A percentile compares a stretch with the other conserved stretches of the same genome.
These are phyloP conservation scores for Ceratocystis smalleyi DNA, from an alignment of 2,329 filamentous ascomycete genomes.

Conservation along the genomic window DNA sequence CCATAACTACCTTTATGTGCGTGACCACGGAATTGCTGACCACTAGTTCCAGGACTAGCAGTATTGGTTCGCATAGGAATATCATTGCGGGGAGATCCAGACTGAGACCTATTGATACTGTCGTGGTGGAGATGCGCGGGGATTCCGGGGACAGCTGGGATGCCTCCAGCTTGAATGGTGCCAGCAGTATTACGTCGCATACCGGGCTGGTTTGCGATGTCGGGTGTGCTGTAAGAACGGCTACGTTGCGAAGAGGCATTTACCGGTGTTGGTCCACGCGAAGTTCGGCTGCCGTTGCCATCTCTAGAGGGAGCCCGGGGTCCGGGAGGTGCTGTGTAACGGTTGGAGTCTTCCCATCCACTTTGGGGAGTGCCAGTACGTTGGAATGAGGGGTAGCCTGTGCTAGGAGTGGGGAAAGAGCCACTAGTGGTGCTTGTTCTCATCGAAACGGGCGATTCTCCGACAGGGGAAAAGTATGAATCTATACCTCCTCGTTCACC, in stretches of 20 bases:
- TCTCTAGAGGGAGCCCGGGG: conserved; percentile 68
- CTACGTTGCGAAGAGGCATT: conserved; percentile 60
- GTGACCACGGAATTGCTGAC: conserved; percentile 36
- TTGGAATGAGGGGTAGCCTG: conserved; percentile 47
- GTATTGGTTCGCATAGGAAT: conserved; percentile 53
- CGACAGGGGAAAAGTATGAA: conserved; percentile 84
- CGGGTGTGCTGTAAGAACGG: conserved; percentile 86
- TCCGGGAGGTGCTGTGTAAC: conserved; percentile 80
- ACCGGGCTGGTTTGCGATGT: conserved; percentile 58
- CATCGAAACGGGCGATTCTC: conserved; percentile 62
- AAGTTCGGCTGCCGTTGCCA: conserved; percentile 34
- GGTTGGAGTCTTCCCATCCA: conserved; percentile 55
- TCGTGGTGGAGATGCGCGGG: conserved; percentile 51
- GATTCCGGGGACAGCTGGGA: conserved; percentile 62
- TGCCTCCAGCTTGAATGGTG: conserved; percentile 38
- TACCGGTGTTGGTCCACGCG: conserved; percentile 50
- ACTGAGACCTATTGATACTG: conserved; percentile 62
- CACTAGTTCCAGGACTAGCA: conserved; percentile 53
- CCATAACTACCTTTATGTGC: conserved; percentile 34
- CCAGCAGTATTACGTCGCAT: conserved; percentile 33
- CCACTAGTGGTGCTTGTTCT: conserved; percentile 60
- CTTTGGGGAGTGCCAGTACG: conserved; percentile 55
- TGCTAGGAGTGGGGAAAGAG: conserved; percentile 41
- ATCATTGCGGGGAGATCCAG: conserved; percentile 58
- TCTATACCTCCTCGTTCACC: conserved; percentile 50